Percentiles rank a stretch among this genome's conserved stretches.
These are phyloP conservation scores for Fagopyrum homotropicum DNA, from an alignment of 148 eudicot species.

Conservation along the genomic window DNA sequence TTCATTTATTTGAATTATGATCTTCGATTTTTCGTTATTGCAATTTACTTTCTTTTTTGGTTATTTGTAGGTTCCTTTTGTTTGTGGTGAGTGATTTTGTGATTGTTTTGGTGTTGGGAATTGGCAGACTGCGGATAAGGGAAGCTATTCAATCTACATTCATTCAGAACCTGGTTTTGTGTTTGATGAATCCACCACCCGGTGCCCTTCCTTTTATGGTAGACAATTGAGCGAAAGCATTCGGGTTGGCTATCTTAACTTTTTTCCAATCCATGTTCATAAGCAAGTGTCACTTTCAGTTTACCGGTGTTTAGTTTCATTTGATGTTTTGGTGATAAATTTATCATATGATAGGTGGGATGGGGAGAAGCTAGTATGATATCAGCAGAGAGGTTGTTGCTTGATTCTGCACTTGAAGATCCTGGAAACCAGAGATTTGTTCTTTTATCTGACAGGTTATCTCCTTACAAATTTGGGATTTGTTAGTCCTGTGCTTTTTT, in stretches of 20 bases:
- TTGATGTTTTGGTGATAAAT: conserved; percentile 1
- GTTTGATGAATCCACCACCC: conserved; percentile 73
- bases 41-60: not conserved
- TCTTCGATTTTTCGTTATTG: not conserved
- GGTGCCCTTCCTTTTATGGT: conserved; percentile 57
- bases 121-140: conserved; percentile 64
- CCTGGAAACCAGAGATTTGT: conserved; percentile 95
- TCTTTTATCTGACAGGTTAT: conserved; percentile 90
- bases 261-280: not conserved
- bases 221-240: conserved; percentile 73
- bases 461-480: not conserved
- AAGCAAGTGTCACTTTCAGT: not conserved
- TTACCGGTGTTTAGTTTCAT: not conserved
- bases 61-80: not conserved
- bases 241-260: conserved; percentile 37
- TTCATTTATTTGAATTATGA: not conserved
- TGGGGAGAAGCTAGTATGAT: conserved; percentile 98
- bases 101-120: conserved; percentile 18
- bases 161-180: conserved; percentile 91
- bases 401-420: conserved; percentile 73
- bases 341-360: conserved; percentile 46
- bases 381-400: conserved; percentile 84
- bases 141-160: conserved; percentile 58
- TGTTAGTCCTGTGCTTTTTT: not conserved
- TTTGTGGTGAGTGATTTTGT: conserved; percentile 12